Base-by-base conservation (phyloP, 441 rosid species). In the Syzygium syzygioides region DNA sequence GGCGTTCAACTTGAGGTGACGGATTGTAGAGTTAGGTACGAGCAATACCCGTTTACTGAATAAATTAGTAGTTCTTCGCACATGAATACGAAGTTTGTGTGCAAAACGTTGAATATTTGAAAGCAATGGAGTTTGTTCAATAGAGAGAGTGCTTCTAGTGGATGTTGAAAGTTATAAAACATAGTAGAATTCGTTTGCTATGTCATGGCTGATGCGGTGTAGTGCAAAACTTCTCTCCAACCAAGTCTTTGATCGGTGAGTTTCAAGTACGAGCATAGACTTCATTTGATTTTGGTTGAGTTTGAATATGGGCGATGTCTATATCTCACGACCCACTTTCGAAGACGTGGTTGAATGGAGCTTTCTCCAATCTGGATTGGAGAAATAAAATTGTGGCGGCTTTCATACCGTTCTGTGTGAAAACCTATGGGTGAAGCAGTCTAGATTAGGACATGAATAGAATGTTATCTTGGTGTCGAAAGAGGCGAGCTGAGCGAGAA, bases 351-450 rank as follows among this genome's bases (percentile, higher is more conserved):
- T 20, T 18, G 45, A 66, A 18, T 11, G 45, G 45, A 32, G 79
- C 15, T 1, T 66, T 11, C 1, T 11, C 18, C 79, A 18, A 18
- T 66, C 45, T 23, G 19, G 20, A 64, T 30, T 4, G 2, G 41
- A 30, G 0, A 66, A 0, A 0, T 32, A 18, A 32, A 9, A 18
- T 4, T 4, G 25, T 6, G 14, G 48, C 0, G 4, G 3, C 80
- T 10, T 34, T 34, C 28, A 4, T 3, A 19, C 26, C 28, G 6
- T 68, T 4, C 41, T 10, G 48, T 68, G 50, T 19, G 28, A 68
- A 68, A 68, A 68, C 25, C 79, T 10, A 11, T 0, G 0, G 50
- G 8, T 1, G 15, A 71, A 34, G 9, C 9, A 68, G 1, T 66
- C 13, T 15, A n/a, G 12, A 7, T 14, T 30, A 64, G 71, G 37